phyloP scores from a whole-genome alignment of 2,329 filamentous ascomycete genomes.

The Lasiodiplodia hormozganensis region DNA sequence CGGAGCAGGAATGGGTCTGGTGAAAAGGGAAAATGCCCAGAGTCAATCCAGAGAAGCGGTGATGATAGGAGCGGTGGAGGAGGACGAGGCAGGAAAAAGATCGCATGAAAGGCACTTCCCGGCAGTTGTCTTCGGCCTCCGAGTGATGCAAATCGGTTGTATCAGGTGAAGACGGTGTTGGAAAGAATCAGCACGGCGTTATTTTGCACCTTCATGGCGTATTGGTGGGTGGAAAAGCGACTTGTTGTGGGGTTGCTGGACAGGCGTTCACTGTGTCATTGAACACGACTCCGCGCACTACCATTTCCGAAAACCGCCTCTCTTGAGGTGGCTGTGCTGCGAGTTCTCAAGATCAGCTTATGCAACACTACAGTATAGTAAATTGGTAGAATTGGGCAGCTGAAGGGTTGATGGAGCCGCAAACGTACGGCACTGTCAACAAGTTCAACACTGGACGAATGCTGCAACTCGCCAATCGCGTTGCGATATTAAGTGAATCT shows the following conservation, averaged over 20 bases:
- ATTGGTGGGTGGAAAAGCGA: background rate
- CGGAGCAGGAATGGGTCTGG: background rate
- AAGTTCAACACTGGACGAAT: background rate
- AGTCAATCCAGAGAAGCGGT: background rate
- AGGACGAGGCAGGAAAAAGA: background rate
- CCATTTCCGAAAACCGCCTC: background rate
- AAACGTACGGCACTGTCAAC: background rate
- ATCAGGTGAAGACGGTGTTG: background rate
- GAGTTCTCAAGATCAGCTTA: background rate
- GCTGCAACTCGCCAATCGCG: background rate
- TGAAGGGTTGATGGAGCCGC: background rate
- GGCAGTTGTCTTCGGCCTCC: background rate
- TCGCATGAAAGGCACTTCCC: background rate
- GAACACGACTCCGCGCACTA: background rate
- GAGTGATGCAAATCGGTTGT: background rate
- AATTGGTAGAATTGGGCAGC: background rate
- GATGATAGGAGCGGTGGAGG: background rate
- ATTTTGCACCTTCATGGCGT: background rate
- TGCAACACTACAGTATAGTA: background rate
- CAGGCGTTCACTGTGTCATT: background rate
- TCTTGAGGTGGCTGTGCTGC: background rate
- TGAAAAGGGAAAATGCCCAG: background rate
- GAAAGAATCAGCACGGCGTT: background rate
- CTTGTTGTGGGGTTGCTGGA: background rate
- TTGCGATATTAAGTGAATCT: background rate